Percentiles rank a stretch among this genome's conserved stretches.
phyloP scores from a whole-genome alignment of 352 stramenopile genomes.

The Pythium oligandrum region DNA sequence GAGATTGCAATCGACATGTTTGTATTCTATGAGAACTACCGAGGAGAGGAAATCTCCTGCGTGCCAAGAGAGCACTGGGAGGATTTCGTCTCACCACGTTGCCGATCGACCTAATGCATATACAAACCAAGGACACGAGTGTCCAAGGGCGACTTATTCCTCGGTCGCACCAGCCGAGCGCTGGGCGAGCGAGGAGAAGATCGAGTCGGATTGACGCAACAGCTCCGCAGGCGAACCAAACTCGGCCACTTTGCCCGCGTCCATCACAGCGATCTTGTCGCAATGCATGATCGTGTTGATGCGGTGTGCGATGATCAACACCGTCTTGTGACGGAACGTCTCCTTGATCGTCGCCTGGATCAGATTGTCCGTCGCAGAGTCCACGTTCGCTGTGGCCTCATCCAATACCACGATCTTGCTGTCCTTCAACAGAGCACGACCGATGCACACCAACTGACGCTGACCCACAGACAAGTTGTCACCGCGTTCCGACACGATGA shows the following conservation, averaged over 20 bases:
- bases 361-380: conserved; percentile 54
- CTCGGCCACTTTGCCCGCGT: conserved; percentile 87
- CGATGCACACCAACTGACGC: no score
- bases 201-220: conserved; percentile 54
- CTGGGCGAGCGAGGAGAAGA: conserved; percentile 64
- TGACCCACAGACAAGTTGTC: no score
- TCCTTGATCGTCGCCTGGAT: conserved; percentile 75
- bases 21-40: neutral
- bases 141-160: neutral
- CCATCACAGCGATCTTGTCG: conserved; percentile 89
- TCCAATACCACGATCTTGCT: conserved; percentile 94
- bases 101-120: neutral
- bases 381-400: conserved; percentile 91
- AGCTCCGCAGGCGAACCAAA: conserved; percentile 84
- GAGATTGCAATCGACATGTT: neutral
- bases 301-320: conserved; percentile 93
- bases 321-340: conserved; percentile 85
- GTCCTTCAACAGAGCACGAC: conserved; percentile 88
- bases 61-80: neutral
- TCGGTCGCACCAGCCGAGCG: conserved; percentile 5
- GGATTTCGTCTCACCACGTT: neutral
- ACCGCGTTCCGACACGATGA: no score
- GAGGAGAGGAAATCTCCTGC: neutral
- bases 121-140: neutral
- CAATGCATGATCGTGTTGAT: conserved; percentile 93